These are phyloP conservation scores for Phaeosphaeria sp. DNA, from an alignment of 2,329 filamentous ascomycete species.

Conservation along the genomic window DNA sequence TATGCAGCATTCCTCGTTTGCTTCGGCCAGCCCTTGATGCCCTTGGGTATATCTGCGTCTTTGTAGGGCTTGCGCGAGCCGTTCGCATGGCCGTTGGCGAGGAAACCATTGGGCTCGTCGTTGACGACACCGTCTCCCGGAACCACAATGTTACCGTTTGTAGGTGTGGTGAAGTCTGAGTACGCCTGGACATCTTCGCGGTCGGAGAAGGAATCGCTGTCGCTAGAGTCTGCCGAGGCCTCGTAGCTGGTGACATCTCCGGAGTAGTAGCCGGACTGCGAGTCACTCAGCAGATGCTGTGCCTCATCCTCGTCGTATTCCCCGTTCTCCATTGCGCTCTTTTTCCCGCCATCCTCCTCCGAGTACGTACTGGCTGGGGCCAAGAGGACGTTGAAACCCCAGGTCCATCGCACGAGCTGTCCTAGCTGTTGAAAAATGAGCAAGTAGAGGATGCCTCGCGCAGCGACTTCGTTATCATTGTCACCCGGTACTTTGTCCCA, in stretches of 20 bases:
- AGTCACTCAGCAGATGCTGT: constrained; percentile 48
- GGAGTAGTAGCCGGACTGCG: constrained; percentile 56
- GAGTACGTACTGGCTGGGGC: constrained; percentile 78
- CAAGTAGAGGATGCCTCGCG: constrained; percentile 91
- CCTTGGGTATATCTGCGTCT: constrained; percentile 34
- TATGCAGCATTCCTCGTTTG: constrained; percentile 29
- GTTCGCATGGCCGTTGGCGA: constrained; percentile 40
- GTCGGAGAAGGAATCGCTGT: constrained; percentile 37
- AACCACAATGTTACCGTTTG: constrained; percentile 55
- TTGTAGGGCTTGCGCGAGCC: constrained; percentile 41
- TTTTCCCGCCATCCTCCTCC: constrained; percentile 61
- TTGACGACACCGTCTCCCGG: constrained; percentile 47
- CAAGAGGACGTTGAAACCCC: constrained; percentile 95
- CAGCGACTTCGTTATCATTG: constrained; percentile 93
- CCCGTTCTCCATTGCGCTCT: constrained; percentile 54
- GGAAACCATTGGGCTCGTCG: constrained; percentile 47
- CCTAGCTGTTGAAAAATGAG: constrained; percentile 98
- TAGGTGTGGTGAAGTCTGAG: constrained; percentile 51
- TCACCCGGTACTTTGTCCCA: constrained; percentile 92
- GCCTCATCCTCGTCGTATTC: constrained; percentile 61
- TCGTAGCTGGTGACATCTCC: constrained; percentile 53
- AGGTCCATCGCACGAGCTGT: constrained; percentile 94
- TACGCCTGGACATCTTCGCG: constrained; percentile 37
- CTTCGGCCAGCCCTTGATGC: constrained; percentile 43
- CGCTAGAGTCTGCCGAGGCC: constrained; percentile 38